Evolutionary conservation across 768 basidiomycete genomes (phyloP), one percentile per base, ranked within the genome.

Genomic region (Lentinula boryana): DNA sequence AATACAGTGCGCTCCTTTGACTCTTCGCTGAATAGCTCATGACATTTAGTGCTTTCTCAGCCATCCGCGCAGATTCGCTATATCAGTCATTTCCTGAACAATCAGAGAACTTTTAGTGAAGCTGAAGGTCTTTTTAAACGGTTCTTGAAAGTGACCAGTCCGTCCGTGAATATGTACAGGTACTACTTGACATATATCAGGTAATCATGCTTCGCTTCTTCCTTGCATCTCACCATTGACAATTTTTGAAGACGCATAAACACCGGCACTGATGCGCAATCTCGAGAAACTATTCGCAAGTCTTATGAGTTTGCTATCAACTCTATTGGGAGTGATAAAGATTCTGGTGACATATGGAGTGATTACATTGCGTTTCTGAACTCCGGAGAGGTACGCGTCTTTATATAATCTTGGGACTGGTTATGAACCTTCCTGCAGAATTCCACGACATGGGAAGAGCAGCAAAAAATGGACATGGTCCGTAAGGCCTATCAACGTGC

Each of bases 131-230:
- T 98, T n/a, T 98, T 98, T 78, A 90, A 87, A 68, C 83, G 85
- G 58, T 98, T 93, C 69, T 75, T 98, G 60, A 86, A 84, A 68
- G 56, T 43, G 27, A 83, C 84, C 16, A 94, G 93, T 0, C 91
- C 94, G 5, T 88, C 88, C 58, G 93, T 95, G 64, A 90, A 93
- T 63, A 79, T 98, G 2, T 96, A 93, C 91, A 89, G 86, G 69
- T 93, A 91, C 69, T 99, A 99, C 74, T 77, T 99, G 63, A 87
- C 87, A 49, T 98, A 97, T 73, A 93, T 99, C 68, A 85, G 96
- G 81, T 90, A 74, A 51, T 63, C 40, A 31, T 50, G 56, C 33
- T 64, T 50, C 31, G 36, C 63, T 53, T 53, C 32, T 51, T 58
- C 48, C 27, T 21, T 56, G 23, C 23, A 38, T 9, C 61, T 63